A percentile compares a stretch with the other conserved stretches of the same genome.
These are phyloP conservation scores for Dittrichia graveolens DNA, from an alignment of 129 eudicot genomes.

Conservation along the genomic window DNA sequence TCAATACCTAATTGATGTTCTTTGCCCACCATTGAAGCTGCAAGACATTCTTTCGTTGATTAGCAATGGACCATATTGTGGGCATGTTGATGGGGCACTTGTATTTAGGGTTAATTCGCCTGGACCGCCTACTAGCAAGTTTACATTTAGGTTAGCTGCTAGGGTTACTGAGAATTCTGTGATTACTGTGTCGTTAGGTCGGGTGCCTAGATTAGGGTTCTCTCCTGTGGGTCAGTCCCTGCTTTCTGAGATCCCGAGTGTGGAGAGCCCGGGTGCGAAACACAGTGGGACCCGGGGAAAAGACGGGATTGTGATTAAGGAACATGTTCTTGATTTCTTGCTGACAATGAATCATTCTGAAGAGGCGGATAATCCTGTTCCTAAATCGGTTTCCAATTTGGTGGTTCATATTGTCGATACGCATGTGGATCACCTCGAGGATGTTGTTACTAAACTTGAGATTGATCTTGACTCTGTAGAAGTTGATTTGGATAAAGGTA, in stretches of 20 bases:
- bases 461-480: slow-evolving; percentile 90
- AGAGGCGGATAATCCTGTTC: slow-evolving; percentile 98
- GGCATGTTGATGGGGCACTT: slow-evolving; percentile 93
- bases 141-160: slow-evolving; percentile 85
- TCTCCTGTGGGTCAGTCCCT: slow-evolving; percentile 41
- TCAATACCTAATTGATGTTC: slow-evolving; percentile 76
- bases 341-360: slow-evolving; percentile 96
- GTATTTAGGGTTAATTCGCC: slow-evolving; percentile 95
- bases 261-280: slow-evolving; percentile 39
- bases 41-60: slow-evolving; percentile 86
- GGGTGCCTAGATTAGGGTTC: slow-evolving; percentile 45
- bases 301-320: slow-evolving; percentile 68
- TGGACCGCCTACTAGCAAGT: slow-evolving; percentile 82
- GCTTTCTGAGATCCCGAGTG: slow-evolving; percentile 43
- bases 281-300: slow-evolving; percentile 45
- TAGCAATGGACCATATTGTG: slow-evolving; percentile 96
- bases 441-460: slow-evolving; percentile 90
- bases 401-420: slow-evolving; percentile 92
- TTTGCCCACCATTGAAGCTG: slow-evolving; percentile 93
- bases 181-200: slow-evolving; percentile 42
- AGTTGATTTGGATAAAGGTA: slow-evolving; percentile 89
- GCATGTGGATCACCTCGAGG: slow-evolving; percentile 96
- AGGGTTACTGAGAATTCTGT: slow-evolving; percentile 83
- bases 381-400: slow-evolving; percentile 79
- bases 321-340: slow-evolving; percentile 88